Evolutionary conservation across 140 eudicot species (phyloP), one percentile per base, ranked within the genome.

Genomic region (Erigeron philadelphicus): DNA sequence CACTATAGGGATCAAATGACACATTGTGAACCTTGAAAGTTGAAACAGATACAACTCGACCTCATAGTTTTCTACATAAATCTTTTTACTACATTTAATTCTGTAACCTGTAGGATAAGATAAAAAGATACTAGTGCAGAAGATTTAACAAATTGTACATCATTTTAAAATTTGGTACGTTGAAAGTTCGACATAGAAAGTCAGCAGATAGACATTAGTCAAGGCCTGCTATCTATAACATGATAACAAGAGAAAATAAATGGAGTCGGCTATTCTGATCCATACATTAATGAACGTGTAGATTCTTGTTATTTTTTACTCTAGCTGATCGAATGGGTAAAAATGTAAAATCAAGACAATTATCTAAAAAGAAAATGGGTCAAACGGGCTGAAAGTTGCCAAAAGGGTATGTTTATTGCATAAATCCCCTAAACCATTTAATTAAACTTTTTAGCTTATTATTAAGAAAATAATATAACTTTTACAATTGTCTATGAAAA

Each of bases 11-110:
- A 41, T 68, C 58, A 19, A 60, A 13, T 23, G 21, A 35, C 70
- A 66, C 13, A 47, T 61, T 47, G 9, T 31, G 25, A 72, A 72
- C 23, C n/a, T 67, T 64, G 9, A 64, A 58, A 66, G 9, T 67
- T 64, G 9, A 64, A 58, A 66, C 19, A 67, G n/a, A 67, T 45
- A 7, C 31, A 2, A 46, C 8, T 25, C 10, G n/a, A 50, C n/a
- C 62, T 59, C 13, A 67, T 53, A 46, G 61, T 68, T 35, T 12
- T 31, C 21, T 55, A 15, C 7, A 8, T 2, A 17, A 12, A 41
- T 8, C 43, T 52, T 6, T 55, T 15, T 41, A 40, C 56, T 69
- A 54, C 19, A 16, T 40, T 15, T 4, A 54, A 53, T 54, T 53
- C 25, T 54, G 42, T 40, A 38, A 67, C 61, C 13, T 49, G 25